These are phyloP conservation scores for Beta vulgaris DNA, from an alignment of 148 eudicot genomes.

Conservation along the genomic window DNA sequence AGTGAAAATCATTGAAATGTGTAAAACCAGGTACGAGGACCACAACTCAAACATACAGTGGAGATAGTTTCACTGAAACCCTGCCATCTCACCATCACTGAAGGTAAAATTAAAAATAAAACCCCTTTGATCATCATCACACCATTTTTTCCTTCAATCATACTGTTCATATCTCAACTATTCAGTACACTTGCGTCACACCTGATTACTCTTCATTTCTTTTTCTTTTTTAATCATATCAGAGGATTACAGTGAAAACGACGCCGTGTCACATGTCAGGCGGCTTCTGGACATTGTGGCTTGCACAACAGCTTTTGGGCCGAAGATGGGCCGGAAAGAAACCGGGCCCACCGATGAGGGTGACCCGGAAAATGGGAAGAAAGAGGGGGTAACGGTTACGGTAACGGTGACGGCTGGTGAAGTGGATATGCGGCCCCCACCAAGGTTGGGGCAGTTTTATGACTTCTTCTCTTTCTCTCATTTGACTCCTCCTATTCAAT, in stretches of 20 bases:
- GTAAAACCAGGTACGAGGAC: conserved; percentile 57
- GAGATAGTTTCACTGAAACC: conserved; percentile 73
- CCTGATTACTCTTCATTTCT: neutral
- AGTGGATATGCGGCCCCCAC: conserved; percentile 63
- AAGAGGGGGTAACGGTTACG: conserved; percentile 31
- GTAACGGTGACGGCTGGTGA: conserved; percentile 43
- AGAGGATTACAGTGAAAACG: conserved; percentile 73
- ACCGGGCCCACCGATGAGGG: conserved; percentile 22
- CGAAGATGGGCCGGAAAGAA: conserved; percentile 29
- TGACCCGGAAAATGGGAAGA: conserved; percentile 28
- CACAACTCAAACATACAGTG: conserved; percentile 59
- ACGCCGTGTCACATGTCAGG: conserved; percentile 67
- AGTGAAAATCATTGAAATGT: neutral
- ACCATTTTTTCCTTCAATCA: neutral
- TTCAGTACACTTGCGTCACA: neutral
- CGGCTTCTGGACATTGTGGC: conserved; percentile 85
- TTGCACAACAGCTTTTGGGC: conserved; percentile 68
- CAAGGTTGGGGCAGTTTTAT: conserved; percentile 77
- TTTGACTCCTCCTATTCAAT: conserved; percentile 80
- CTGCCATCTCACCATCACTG: conserved; percentile 61
- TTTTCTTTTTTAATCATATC: neutral
- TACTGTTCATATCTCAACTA: neutral
- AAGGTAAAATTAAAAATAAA: conserved; percentile 46
- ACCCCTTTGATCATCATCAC: neutral
- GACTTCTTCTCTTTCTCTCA: conserved; percentile 94